Evolutionary conservation across 2,329 filamentous ascomycete genomes (phyloP).

Genomic region (Fusarium redolens): DNA sequence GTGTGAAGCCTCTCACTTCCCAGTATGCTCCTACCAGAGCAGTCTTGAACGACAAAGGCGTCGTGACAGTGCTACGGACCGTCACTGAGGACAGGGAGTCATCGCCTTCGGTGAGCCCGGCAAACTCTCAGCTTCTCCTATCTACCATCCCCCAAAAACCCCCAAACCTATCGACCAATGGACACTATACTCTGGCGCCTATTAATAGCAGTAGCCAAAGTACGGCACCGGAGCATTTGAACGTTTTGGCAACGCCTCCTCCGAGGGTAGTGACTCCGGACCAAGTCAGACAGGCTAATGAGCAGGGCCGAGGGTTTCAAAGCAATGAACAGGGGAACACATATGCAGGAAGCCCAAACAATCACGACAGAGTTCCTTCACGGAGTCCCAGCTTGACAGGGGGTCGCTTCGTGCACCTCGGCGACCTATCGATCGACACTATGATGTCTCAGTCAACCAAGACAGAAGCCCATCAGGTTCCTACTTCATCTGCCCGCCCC

Average conservation of each 20-base stretch:
- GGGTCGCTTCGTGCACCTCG: constrained; percentile 33
- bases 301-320: constrained; percentile 30
- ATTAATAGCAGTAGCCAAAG: constrained; percentile 27
- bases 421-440: constrained; percentile 43
- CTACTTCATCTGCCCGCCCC: constrained; percentile 12
- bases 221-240: constrained; percentile 38
- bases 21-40: constrained; percentile 45
- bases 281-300: constrained; percentile 39
- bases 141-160: constrained; percentile 10
- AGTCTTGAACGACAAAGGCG: constrained; percentile 50
- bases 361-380: constrained; percentile 27
- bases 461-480: constrained; percentile 1
- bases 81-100: constrained; percentile 43
- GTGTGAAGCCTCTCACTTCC: constrained; percentile 27
- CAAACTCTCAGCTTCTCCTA: constrained; percentile 15
- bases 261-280: constrained; percentile 35
- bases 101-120: constrained; percentile 27
- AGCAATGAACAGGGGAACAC: constrained; percentile 4
- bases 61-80: constrained; percentile 51
- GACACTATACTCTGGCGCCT: constrained; percentile 1
- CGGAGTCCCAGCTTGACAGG: constrained; percentile 45
- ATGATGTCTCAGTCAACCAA: constrained; percentile 40
- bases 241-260: constrained; percentile 38
- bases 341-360: background rate
- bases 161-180: background rate